Evolutionary conservation across 345 rosid species (phyloP).

Genomic region (Draba incana): DNA sequence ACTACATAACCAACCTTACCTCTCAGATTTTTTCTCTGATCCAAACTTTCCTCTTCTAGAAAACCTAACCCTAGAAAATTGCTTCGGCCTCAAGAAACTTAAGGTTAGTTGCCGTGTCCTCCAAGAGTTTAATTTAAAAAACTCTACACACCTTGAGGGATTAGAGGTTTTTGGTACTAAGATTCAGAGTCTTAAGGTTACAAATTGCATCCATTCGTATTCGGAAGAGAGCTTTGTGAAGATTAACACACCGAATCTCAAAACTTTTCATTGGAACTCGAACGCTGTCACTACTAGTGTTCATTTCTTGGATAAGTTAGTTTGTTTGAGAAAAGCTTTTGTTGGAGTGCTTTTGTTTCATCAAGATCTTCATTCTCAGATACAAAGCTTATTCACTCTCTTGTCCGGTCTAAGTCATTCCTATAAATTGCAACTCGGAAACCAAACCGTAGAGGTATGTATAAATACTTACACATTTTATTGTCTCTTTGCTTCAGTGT

Average conservation of each 20-base stretch:
- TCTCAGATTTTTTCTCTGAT: slow-evolving; percentile 65
- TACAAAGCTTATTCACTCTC: slow-evolving; percentile 50
- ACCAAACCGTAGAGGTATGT: slow-evolving; percentile 69
- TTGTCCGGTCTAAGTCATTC: slow-evolving; percentile 55
- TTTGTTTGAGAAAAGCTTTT: slow-evolving; percentile 51
- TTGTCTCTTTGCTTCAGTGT: slow-evolving; percentile 13
- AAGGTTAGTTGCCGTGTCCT: slow-evolving; percentile 60
- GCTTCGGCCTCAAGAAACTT: slow-evolving; percentile 61
- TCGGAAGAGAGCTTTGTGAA: slow-evolving; percentile 53
- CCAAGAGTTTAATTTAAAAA: slow-evolving; percentile 55
- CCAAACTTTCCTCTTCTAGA: slow-evolving; percentile 64
- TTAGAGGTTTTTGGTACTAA: slow-evolving; percentile 56
- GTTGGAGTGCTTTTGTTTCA: slow-evolving; percentile 47
- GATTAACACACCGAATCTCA: slow-evolving; percentile 56
- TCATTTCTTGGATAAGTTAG: slow-evolving; percentile 49
- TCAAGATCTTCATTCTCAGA: slow-evolving; percentile 47
- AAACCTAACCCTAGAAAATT: slow-evolving; percentile 55
- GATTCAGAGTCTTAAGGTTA: slow-evolving; percentile 57
- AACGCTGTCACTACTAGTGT: slow-evolving; percentile 50
- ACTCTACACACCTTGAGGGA: slow-evolving; percentile 54
- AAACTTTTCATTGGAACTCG: slow-evolving; percentile 53
- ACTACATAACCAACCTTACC: slow-evolving; percentile 53
- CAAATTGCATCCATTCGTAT: slow-evolving; percentile 57
- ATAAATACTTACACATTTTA: slow-evolving; percentile 8
- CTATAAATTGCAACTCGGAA: slow-evolving; percentile 53